Percentiles rank a stretch among this genome's conserved stretches.
Evolutionary conservation across 2,329 filamentous ascomycete species (phyloP).

Genomic region (Calonectria henricotiae): DNA sequence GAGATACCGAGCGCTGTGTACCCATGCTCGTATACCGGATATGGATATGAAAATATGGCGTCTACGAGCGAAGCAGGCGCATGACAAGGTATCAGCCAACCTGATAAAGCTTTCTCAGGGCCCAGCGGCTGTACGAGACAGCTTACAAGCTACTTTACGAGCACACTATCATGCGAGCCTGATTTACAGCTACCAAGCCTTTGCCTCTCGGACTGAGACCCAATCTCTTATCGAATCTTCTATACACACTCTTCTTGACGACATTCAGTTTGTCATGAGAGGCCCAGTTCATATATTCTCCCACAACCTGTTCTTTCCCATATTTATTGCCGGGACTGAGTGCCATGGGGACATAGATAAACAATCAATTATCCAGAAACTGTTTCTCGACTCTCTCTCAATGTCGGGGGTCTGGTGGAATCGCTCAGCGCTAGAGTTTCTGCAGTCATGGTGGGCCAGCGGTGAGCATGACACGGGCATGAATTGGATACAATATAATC

Average conservation of each 20-base stretch:
- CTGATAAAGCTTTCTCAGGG: not conserved
- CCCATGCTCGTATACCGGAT: not conserved
- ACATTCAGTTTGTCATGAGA: slow-evolving; percentile 3
- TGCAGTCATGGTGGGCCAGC: not conserved
- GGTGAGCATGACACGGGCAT: not conserved
- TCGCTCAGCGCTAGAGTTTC: not conserved
- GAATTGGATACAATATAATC: slow-evolving; percentile 5
- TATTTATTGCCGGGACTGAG: not conserved
- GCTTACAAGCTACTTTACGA: not conserved
- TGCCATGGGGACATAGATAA: not conserved
- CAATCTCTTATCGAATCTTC: not conserved
- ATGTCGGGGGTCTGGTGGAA: not conserved
- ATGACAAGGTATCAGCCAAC: not conserved
- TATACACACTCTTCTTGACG: not conserved
- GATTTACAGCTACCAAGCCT: not conserved
- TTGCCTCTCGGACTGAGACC: not conserved
- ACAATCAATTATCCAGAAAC: not conserved
- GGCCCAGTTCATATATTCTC: not conserved
- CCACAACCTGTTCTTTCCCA: not conserved
- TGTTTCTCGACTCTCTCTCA: not conserved
- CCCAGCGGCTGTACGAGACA: not conserved
- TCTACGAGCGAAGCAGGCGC: not conserved
- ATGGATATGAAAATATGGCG: not conserved
- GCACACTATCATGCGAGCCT: not conserved
- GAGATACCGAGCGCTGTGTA: not conserved